These are phyloP conservation scores for Mercurialis annua DNA, from an alignment of 345 rosid species.

Conservation along the genomic window DNA sequence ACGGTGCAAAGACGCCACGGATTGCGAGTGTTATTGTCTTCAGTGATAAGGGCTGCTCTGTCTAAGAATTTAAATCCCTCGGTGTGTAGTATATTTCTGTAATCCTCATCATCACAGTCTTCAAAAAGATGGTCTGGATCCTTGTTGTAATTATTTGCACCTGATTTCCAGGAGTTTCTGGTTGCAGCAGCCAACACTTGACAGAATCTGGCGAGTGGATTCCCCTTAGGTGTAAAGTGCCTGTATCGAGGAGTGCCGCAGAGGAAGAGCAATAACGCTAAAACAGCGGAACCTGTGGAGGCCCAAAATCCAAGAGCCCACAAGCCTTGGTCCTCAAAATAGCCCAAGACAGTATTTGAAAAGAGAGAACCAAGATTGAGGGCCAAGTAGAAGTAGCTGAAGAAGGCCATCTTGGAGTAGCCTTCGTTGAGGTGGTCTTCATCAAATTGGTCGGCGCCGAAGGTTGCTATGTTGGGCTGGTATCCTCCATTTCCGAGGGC, in stretches of 20 bases:
- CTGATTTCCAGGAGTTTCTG: slow-evolving; percentile 17
- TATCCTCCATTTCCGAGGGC: slow-evolving; percentile 34
- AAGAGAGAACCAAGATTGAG: slow-evolving; percentile 35
- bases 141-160: too few species aligned
- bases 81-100: slow-evolving; percentile 17
- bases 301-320: slow-evolving; percentile 35
- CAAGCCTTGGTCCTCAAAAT: slow-evolving; percentile 26
- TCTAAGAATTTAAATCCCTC: slow-evolving; percentile 29
- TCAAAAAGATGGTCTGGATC: slow-evolving; percentile 13
- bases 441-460: slow-evolving; percentile 30
- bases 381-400: slow-evolving; percentile 33
- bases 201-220: slow-evolving; percentile 27
- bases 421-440: slow-evolving; percentile 14
- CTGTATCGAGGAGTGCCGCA: slow-evolving; percentile 20
- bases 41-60: slow-evolving; percentile 20
- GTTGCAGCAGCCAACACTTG: slow-evolving; percentile 25
- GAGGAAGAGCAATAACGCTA: slow-evolving; percentile 22
- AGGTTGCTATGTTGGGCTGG: slow-evolving; percentile 30
- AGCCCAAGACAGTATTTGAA: slow-evolving; percentile 30
- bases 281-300: slow-evolving; percentile 22
- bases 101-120: background rate
- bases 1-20: slow-evolving; percentile 26
- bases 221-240: slow-evolving; percentile 27
- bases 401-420: slow-evolving; percentile 26
- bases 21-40: background rate